Base-by-base conservation (phyloP, 805 yeast species). In the Phaffomyces antillensis region DNA sequence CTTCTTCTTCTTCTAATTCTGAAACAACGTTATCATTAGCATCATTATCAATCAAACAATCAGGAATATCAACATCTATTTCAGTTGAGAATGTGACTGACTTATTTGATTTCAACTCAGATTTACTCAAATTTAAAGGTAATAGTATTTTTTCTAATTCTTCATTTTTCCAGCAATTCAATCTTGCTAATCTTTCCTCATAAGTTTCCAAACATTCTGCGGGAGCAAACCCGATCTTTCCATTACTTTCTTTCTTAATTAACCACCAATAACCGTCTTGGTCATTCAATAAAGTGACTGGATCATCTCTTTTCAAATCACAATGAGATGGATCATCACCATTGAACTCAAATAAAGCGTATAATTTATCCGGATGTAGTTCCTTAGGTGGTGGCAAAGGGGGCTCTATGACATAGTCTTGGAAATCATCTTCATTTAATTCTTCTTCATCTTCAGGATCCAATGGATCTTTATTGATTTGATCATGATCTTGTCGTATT, bases 251-350 rank as follows among this genome's bases (percentile, higher is more conserved):
- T 48, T 72, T 61, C 55, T 75, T 63, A 53, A 93, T 91, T 11
- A 91, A 70, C 98, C 99, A 93, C 99, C 99, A 93, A 65, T 93
- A 93, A 49, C 86, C 76, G 64, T 93, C 96, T 40, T 85, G 81
- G 59, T 93, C 99, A 59, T 88, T 89, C 32, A 93, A 66, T 17
- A 93, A 66, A 37, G 76, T 70, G 51, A 95, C 91, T 2, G 95
- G 81, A 55, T 88, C 96, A 58, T 91, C 90, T 52, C 87, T 79
- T 18, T 68, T 61, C 11, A 91, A 72, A 46, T 83, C 79, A 53
- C 96, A 84, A 65, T 91, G 99, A 39, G 93, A 87, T 5, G 91
- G 89, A 59, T 89, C 96, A 6, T 96, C 95, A 1, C 97, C 98
- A 42, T 73, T 74, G 56, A 93, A 91, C 41, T 89, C 89, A 55